Conservation (phyloP, 73 alveolate genomes). For the Symbiodinium natans region DNA sequence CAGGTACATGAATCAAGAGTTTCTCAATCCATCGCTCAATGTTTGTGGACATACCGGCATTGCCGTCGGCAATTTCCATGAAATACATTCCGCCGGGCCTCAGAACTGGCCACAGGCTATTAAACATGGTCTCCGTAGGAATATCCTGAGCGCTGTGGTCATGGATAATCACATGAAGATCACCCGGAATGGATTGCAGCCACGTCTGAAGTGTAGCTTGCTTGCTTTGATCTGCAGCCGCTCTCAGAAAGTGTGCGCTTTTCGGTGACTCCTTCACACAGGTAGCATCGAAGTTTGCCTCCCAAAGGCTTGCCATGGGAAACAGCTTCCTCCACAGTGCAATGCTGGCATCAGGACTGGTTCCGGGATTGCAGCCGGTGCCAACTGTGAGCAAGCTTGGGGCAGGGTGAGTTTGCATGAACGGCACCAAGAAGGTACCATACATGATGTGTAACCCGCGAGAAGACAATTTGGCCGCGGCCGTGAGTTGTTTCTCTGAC, state of each 20-base stretch:
- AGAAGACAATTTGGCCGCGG: not conserved
- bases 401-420: not conserved
- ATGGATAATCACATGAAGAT: not conserved
- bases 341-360: not conserved
- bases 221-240: not conserved
- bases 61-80: not conserved
- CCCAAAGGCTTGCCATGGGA: not conserved
- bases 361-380: not conserved
- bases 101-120: not conserved
- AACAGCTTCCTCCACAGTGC: not conserved
- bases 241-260: no score
- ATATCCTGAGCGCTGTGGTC: not conserved
- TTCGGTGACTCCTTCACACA: no score
- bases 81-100: slow-evolving; percentile 12
- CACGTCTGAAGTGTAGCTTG: not conserved
- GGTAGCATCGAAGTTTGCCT: not conserved
- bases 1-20: not conserved
- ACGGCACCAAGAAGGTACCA: not conserved
- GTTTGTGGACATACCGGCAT: not conserved
- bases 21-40: not conserved
- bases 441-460: not conserved
- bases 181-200: not conserved
- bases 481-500: not conserved
- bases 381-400: not conserved
- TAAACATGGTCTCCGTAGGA: not conserved